Base-by-base conservation (phyloP, 768 basidiomycete species). In the Mycena vitilis region DNA sequence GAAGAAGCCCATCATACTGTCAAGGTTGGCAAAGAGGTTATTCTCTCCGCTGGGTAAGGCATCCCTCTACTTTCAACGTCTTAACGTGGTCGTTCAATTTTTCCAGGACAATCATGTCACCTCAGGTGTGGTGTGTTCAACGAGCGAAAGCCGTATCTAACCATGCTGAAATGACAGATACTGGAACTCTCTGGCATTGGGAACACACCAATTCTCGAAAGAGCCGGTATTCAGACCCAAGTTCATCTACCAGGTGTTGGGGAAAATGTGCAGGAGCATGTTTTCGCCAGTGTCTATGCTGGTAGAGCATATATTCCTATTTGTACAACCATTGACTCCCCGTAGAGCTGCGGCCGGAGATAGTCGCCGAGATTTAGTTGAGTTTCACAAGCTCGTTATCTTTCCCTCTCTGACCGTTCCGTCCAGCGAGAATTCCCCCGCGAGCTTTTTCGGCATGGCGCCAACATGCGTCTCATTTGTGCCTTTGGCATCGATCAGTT, bases 211-310 rank as follows among this genome's bases (percentile, higher is more conserved):
- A 30, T 75, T 1, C 63, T 76, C 13, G 36, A 57, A n/a, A 15
- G 34, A 8, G 59, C 44, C 36, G 75, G 68, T 13, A 72, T 79
- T 38, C 56, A 71, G 12, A 44, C 67, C 36, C 57, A 63, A 23
- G 40, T 80, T 23, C 71, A 76, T 16, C 69, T 78, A 8, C 79
- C 75, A 5, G 83, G 83, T 25, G 77, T 75, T 5, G 78, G 77
- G 18, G 72, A 76, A 48, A 79, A 79, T 56, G 60, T 77, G 10
- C 78, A 72, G 68, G 85, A 86, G 63, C 84, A 66, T 13, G 2
- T 53, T 18, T 60, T 53, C 25, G 51, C 42, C 4, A 30, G 36
- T 8, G 65, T 66, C 5, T 20, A 34, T 37, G 20, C 44, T 9
- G 65, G 65, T 66, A 59, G 15, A 36, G 13, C 22, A 86, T 12